Percentiles rank a stretch among this genome's conserved stretches.
Evolutionary conservation across 1,139 yeast genomes (phyloP).

Genomic region (Magnusiomyces magnusii): DNA sequence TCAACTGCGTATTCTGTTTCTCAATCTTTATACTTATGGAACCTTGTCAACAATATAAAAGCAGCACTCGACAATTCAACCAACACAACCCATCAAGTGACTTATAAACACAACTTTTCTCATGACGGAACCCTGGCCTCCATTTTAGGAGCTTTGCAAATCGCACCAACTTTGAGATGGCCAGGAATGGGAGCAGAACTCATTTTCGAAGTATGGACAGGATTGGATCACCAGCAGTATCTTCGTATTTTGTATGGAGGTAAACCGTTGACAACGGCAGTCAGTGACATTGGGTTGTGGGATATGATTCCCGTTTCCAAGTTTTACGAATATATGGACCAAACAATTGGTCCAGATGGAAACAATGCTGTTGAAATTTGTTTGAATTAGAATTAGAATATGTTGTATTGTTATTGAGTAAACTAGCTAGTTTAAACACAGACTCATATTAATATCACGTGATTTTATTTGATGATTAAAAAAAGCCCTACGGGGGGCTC

Average conservation of each 20-base stretch:
- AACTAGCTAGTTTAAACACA: no score
- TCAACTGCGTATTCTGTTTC: slow-evolving; percentile 32
- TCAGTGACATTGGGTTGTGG: background rate
- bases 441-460: no score
- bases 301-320: slow-evolving; percentile 5
- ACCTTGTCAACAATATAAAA: slow-evolving; percentile 29
- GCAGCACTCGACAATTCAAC: slow-evolving; percentile 25
- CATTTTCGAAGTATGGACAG: slow-evolving; percentile 34
- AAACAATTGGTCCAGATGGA: background rate
- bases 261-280: slow-evolving; percentile 18
- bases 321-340: slow-evolving; percentile 1
- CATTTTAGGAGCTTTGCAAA: slow-evolving; percentile 33
- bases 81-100: slow-evolving; percentile 13
- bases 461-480: no score
- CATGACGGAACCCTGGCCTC: slow-evolving; percentile 39
- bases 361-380: slow-evolving; percentile 4
- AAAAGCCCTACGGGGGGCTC: no score
- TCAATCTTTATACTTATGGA: slow-evolving; percentile 32
- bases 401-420: no score
- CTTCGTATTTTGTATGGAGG: slow-evolving; percentile 36
- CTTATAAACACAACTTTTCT: slow-evolving; percentile 36
- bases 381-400: no score
- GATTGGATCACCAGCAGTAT: slow-evolving; percentile 20
- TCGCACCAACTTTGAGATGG: slow-evolving; percentile 33
- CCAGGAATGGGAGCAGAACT: slow-evolving; percentile 42